Evolutionary conservation across 345 rosid genomes (phyloP).

Genomic region (Pugionium cornutum): DNA sequence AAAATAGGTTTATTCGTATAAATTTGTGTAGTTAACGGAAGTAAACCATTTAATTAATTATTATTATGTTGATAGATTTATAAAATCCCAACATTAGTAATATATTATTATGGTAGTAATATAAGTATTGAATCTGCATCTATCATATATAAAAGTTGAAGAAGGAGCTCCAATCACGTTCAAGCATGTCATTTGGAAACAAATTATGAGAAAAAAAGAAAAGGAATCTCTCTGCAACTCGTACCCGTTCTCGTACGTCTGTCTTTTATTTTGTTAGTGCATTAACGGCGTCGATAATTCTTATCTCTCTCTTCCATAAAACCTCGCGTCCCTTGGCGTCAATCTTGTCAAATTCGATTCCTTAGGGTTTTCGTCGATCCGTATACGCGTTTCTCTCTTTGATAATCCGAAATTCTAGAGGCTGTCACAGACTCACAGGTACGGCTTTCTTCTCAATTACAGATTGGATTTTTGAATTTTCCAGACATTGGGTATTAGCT

Average conservation of each 20-base stretch:
- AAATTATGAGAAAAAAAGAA: background rate
- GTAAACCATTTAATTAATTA: no score
- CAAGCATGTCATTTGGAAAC: background rate
- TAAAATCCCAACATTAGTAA: no score
- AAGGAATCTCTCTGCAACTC: conserved; percentile 7
- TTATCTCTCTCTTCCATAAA: background rate
- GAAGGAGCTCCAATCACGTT: conserved; percentile 31
- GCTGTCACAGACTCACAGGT: background rate
- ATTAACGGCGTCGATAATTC: no score
- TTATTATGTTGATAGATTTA: no score
- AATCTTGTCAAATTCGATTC: conserved; percentile 4
- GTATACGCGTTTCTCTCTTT: background rate
- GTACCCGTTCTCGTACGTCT: conserved; percentile 25
- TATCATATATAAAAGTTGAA: no score
- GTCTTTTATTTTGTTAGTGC: conserved; percentile 8
- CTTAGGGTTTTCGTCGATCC: background rate
- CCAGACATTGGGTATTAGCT: background rate
- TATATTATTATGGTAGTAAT: background rate
- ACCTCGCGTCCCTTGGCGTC: conserved; percentile 4
- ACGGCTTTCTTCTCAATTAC: background rate
- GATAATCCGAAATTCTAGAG: background rate
- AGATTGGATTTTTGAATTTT: background rate
- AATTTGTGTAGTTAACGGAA: no score
- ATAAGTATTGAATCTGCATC: background rate
- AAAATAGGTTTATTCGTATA: no score